Evolutionary conservation across 2,329 filamentous ascomycete genomes (phyloP).

Genomic region (Mariannaea sp.): DNA sequence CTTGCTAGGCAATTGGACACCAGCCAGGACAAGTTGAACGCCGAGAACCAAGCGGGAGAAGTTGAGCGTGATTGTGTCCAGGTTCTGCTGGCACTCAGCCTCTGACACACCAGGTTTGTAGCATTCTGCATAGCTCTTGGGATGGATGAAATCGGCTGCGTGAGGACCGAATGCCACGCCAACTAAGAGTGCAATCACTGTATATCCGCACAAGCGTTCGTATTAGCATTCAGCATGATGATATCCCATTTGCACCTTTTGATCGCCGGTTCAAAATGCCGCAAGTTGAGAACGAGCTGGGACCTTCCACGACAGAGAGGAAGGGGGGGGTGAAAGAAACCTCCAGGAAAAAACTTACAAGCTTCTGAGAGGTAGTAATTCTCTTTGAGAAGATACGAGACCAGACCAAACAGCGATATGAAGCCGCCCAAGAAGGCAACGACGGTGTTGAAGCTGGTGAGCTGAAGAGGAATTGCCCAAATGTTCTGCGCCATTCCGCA

Average conservation of each 20-base stretch:
- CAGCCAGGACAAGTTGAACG: conserved; percentile 86
- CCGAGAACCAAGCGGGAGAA: conserved; percentile 88
- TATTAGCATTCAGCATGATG: not conserved
- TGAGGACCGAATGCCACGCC: conserved; percentile 80
- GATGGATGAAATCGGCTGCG: conserved; percentile 76
- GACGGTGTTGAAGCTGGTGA: conserved; percentile 84
- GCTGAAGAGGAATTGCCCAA: conserved; percentile 52
- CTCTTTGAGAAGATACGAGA: conserved; percentile 89
- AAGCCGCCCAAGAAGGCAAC: conserved; percentile 83
- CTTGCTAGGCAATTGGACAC: conserved; percentile 82
- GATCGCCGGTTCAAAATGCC: not conserved
- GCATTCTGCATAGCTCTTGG: conserved; percentile 70
- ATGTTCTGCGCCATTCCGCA: conserved; percentile 30
- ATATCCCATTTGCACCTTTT: too few species aligned
- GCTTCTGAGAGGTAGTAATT: conserved; percentile 91
- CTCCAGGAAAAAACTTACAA: conserved; percentile 57
- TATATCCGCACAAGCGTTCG: not conserved
- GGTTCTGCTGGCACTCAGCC: conserved; percentile 51
- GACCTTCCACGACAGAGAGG: too few species aligned
- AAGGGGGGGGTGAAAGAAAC: not conserved
- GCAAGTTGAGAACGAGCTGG: not conserved
- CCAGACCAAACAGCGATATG: conserved; percentile 85
- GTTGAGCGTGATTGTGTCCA: conserved; percentile 77
- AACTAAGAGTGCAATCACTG: conserved; percentile 82
- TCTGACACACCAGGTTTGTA: conserved; percentile 24